Conservation (phyloP, 257 asterid species). For the Verbena officinalis region DNA sequence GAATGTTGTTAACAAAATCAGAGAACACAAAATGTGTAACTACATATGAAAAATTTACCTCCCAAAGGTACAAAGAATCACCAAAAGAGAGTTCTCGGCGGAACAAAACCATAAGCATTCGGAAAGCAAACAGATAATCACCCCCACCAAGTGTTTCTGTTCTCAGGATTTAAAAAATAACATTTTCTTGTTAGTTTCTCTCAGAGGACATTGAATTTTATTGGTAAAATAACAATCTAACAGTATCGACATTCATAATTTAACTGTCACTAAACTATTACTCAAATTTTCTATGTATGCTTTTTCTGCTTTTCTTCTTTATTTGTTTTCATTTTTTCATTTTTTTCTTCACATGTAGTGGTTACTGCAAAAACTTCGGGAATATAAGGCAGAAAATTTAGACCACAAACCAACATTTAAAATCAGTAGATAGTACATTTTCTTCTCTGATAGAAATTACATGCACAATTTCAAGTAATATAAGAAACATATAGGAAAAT, state of each 20-base stretch:
- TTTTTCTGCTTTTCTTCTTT: neutral
- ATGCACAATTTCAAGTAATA: neutral
- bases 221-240: neutral
- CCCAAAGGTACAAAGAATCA: slow-evolving; percentile 96
- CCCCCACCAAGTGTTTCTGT: slow-evolving; percentile 97
- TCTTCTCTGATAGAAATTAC: too few species aligned
- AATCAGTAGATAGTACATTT: neutral
- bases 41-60: slow-evolving; percentile 50
- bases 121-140: slow-evolving; percentile 89
- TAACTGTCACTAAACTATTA: neutral
- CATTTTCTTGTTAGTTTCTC: slow-evolving; percentile 26
- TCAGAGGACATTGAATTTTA: slow-evolving; percentile 14
- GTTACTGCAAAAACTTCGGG: neutral
- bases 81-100: slow-evolving; percentile 97
- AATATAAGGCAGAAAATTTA: neutral
- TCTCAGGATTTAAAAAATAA: slow-evolving; percentile 30
- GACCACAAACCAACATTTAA: slow-evolving; percentile 1
- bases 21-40: slow-evolving; percentile 8
- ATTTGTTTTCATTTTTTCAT: neutral
- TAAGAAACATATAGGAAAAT: neutral
- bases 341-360: neutral
- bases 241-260: neutral
- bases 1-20: slow-evolving; percentile 10
- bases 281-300: neutral
- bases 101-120: slow-evolving; percentile 98